Evolutionary conservation across 1,139 yeast species (phyloP).

Genomic region (Wickerhamiella pararugosa): DNA sequence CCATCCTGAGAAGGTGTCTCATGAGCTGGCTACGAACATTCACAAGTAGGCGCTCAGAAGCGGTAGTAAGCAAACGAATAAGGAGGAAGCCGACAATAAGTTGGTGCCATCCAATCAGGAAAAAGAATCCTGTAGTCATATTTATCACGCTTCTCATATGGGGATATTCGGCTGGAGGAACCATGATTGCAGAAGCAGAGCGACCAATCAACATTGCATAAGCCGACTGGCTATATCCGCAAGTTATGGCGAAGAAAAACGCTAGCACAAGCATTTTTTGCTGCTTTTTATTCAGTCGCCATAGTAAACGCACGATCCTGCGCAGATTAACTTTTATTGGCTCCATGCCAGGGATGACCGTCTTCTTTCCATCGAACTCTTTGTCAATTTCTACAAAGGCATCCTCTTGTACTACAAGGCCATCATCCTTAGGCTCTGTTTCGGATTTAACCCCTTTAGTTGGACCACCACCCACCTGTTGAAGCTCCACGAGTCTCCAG

Average conservation of each 20-base stretch:
- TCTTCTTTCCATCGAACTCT: background rate
- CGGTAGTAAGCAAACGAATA: constrained; percentile 20
- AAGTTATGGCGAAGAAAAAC: constrained; percentile 19
- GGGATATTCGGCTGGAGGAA: constrained; percentile 20
- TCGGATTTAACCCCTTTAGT: constrained; percentile 1
- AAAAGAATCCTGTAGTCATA: constrained; percentile 25
- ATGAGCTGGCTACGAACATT: constrained; percentile 22
- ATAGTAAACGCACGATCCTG: background rate
- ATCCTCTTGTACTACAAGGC: background rate
- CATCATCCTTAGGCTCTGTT: background rate
- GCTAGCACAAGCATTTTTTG: background rate
- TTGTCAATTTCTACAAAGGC: constrained; percentile 1
- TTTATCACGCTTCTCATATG: constrained; percentile 26
- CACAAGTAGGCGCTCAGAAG: constrained; percentile 23
- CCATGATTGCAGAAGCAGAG: constrained; percentile 25
- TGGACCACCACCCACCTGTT: constrained; percentile 9
- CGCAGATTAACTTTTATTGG: background rate
- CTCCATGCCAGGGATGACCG: constrained; percentile 1
- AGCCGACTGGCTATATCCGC: constrained; percentile 30
- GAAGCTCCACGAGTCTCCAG: constrained; percentile 18
- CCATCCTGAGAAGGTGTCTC: constrained; percentile 42
- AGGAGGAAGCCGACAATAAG: constrained; percentile 21
- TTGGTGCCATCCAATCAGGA: constrained; percentile 28
- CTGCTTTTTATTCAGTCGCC: constrained; percentile 1
- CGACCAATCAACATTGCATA: constrained; percentile 28